Conservation (phyloP, 208 protist species). For the Acanthamoeba royreba region DNA sequence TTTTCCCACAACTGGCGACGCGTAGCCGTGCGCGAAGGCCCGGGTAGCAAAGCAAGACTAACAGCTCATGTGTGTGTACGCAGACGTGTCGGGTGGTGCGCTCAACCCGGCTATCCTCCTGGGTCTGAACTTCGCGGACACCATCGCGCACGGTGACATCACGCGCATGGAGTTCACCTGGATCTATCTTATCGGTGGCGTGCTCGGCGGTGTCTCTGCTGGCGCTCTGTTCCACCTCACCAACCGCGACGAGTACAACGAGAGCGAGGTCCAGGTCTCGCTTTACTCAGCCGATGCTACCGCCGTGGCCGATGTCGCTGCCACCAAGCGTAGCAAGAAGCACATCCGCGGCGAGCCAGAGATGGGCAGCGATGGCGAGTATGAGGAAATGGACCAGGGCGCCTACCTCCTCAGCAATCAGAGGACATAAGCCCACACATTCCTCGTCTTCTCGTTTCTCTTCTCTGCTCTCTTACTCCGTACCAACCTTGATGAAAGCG, state of each 20-base stretch:
- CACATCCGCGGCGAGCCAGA: neutral
- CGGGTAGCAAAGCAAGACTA: too few species aligned
- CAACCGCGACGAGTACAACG: neutral
- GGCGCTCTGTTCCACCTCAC: slow-evolving; percentile 24
- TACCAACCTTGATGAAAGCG: too few species aligned
- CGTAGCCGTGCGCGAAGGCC: too few species aligned
- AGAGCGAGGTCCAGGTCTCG: slow-evolving; percentile 16
- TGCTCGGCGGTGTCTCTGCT: neutral
- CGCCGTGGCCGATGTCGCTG: neutral
- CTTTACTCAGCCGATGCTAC: slow-evolving; percentile 38
- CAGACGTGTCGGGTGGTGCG: slow-evolving; percentile 19
- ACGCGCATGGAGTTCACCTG: slow-evolving; percentile 12
- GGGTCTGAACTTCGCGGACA: neutral
- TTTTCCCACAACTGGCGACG: too few species aligned
- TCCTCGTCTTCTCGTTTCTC: too few species aligned
- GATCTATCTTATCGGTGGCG: slow-evolving; percentile 18
- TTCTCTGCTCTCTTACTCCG: too few species aligned
- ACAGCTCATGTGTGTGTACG: too few species aligned
- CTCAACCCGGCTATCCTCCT: slow-evolving; percentile 23
- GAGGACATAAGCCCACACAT: neutral
- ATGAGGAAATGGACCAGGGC: slow-evolving; percentile 44
- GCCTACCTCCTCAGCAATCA: neutral
- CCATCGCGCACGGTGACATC: neutral
- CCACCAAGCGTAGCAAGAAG: slow-evolving; percentile 47
- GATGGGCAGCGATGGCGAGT: slow-evolving; percentile 36